phyloP scores from a whole-genome alignment of 23 red algal species.

The Pyropia yezoensis region DNA sequence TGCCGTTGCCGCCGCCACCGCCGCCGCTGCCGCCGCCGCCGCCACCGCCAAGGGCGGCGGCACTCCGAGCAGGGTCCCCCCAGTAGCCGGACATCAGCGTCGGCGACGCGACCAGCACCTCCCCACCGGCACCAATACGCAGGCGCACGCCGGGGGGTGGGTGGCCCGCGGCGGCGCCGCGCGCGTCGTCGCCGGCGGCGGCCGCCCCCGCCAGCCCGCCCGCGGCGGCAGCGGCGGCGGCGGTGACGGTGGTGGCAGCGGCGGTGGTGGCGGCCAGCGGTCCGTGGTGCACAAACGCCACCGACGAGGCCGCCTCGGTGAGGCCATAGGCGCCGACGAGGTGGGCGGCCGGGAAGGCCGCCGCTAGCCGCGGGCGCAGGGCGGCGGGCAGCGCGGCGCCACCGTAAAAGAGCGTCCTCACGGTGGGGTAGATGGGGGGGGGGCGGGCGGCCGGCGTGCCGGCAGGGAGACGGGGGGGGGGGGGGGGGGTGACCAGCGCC shows the following conservation, averaged over 20 bases:
- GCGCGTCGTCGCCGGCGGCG: too few species aligned
- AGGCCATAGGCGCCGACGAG: slow-evolving; percentile 61
- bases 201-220: neutral
- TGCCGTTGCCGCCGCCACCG: too few species aligned
- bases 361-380: neutral
- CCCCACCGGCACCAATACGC: slow-evolving; percentile 2
- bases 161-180: slow-evolving; percentile 4
- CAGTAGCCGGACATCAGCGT: slow-evolving; percentile 2
- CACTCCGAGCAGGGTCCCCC: neutral
- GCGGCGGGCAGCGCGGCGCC: slow-evolving; percentile 13
- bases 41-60: too few species aligned
- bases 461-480: neutral
- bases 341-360: slow-evolving; percentile 26
- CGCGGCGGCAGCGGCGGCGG: neutral
- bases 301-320: slow-evolving; percentile 48
- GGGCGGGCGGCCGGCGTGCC: neutral
- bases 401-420: slow-evolving; percentile 34
- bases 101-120: neutral
- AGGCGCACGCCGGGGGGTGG: slow-evolving; percentile 22
- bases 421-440: neutral
- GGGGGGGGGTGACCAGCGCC: slow-evolving; percentile 6
- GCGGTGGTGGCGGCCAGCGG: neutral
- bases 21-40: too few species aligned
- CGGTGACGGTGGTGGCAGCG: neutral
- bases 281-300: slow-evolving; percentile 32